Conservation (phyloP, 2,329 filamentous ascomycete genomes). For the Chaetomiaceae sp. region DNA sequence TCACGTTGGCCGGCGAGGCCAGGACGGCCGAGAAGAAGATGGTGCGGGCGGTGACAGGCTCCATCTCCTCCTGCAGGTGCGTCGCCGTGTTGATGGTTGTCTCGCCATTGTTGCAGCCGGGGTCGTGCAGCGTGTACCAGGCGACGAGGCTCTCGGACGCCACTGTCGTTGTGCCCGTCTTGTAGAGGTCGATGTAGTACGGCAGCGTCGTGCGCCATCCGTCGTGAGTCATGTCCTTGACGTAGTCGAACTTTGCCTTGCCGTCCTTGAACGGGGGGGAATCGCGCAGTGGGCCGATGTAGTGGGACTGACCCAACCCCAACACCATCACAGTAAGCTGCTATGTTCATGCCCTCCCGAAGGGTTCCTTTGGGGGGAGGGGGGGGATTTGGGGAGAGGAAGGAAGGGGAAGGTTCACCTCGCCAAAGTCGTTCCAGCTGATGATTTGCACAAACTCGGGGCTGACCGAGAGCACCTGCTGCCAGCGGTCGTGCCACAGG, state of each 20-base stretch:
- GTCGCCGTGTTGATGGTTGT: slow-evolving; percentile 32
- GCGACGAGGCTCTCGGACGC: slow-evolving; percentile 30
- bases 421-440: slow-evolving; percentile 50
- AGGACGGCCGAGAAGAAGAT: slow-evolving; percentile 33
- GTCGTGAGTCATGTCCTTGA: slow-evolving; percentile 45
- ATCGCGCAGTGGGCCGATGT: too few species aligned
- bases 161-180: slow-evolving; percentile 35
- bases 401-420: too few species aligned
- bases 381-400: too few species aligned
- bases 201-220: slow-evolving; percentile 47
- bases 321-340: too few species aligned
- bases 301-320: too few species aligned
- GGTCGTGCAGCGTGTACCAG: slow-evolving; percentile 35
- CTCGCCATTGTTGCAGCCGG: slow-evolving; percentile 29
- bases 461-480: slow-evolving; percentile 37
- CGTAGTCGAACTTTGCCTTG: slow-evolving; percentile 48
- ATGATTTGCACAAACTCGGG: slow-evolving; percentile 32
- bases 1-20: not conserved
- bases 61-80: slow-evolving; percentile 27
- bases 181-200: slow-evolving; percentile 48
- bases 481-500: slow-evolving; percentile 55
- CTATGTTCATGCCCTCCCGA: too few species aligned
- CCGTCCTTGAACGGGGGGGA: too few species aligned
- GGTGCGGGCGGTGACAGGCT: slow-evolving; percentile 21
- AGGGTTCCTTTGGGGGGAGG: too few species aligned